Conservation (phyloP, 768 basidiomycete genomes). For the Trametes cingulata region DNA sequence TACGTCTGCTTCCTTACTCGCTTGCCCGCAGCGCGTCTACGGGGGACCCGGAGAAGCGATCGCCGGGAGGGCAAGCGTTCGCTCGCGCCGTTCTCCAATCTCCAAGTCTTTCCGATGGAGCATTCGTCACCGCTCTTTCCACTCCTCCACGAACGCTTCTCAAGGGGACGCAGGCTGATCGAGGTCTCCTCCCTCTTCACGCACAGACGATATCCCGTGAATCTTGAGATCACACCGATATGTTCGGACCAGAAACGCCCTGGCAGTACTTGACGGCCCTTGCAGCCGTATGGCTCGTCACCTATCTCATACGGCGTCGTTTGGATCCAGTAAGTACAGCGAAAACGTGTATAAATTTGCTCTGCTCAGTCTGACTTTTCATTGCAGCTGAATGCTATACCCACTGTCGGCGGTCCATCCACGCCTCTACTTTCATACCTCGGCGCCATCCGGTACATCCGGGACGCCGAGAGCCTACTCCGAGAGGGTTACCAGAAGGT, state of each 20-base stretch:
- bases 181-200: no score
- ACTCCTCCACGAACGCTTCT: no score
- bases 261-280: constrained; percentile 9
- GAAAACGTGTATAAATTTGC: not conserved
- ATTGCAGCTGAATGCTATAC: constrained; percentile 24
- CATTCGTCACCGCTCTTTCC: no score
- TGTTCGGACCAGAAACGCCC: not conserved
- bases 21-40: no score
- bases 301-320: constrained; percentile 2
- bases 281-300: not conserved
- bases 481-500: constrained; percentile 35
- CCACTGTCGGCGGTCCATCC: constrained; percentile 26
- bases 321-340: constrained; percentile 11
- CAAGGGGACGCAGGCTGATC: no score
- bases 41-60: no score
- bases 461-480: constrained; percentile 29
- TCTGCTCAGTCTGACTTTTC: not conserved
- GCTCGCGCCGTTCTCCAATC: no score
- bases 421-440: constrained; percentile 26
- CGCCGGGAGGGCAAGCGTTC: no score
- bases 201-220: no score
- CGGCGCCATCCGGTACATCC: constrained; percentile 31
- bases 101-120: no score
- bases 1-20: no score
- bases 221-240: not conserved